Conservation (phyloP, 179 eudicot genomes). For the Gypsophila paniculata region DNA sequence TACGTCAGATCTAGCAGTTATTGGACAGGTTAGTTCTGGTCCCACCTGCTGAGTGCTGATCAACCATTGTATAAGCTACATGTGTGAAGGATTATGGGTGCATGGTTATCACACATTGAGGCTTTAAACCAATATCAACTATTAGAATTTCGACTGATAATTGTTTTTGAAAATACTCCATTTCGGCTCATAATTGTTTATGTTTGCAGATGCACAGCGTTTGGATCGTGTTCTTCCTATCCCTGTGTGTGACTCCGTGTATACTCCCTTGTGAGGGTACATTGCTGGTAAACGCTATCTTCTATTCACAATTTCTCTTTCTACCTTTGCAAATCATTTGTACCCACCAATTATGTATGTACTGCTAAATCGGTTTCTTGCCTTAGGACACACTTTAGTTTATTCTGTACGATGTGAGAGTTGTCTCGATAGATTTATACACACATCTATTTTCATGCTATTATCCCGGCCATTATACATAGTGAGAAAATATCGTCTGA, state of each 20-base stretch:
- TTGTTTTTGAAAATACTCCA: background rate
- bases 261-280: slow-evolving; percentile 92
- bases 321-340: background rate
- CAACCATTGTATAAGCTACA: no score
- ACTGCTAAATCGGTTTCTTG: background rate
- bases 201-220: slow-evolving; percentile 78
- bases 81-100: no score
- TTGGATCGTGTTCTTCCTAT: slow-evolving; percentile 63
- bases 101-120: no score
- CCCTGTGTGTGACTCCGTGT: slow-evolving; percentile 71
- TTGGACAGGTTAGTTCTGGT: slow-evolving; percentile 59
- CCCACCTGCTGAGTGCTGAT: no score
- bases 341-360: background rate
- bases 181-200: background rate
- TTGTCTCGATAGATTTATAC: no score
- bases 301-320: background rate
- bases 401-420: no score
- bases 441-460: no score
- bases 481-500: no score
- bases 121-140: no score
- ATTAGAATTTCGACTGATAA: no score
- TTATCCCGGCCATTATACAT: no score
- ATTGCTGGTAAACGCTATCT: slow-evolving; percentile 58
- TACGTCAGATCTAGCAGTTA: slow-evolving; percentile 65
- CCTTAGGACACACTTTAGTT: no score